Percentiles rank a stretch among this genome's conserved stretches.
These are phyloP conservation scores for Nevesoporus exiguus DNA, from an alignment of 768 basidiomycete genomes.

Conservation along the genomic window DNA sequence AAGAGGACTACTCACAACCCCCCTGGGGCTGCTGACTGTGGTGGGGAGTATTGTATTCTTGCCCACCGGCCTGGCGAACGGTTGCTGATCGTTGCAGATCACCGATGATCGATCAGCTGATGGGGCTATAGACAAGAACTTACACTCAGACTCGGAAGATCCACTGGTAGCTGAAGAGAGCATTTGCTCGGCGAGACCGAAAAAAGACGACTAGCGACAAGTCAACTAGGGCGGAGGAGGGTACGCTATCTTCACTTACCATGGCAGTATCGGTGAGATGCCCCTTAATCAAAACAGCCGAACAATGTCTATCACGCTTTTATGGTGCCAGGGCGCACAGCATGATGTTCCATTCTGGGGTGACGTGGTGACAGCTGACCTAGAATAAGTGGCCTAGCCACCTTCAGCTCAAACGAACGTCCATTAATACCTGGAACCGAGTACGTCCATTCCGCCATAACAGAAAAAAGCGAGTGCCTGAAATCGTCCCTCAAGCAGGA, in stretches of 20 bases:
- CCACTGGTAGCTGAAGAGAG: conserved; percentile 43
- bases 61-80: conserved; percentile 57
- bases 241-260: conserved; percentile 15
- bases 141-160: conserved; percentile 6
- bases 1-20: conserved; percentile 20
- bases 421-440: background rate
- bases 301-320: conserved; percentile 8
- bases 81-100: conserved; percentile 33
- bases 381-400: conserved; percentile 2
- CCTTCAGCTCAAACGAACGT: background rate
- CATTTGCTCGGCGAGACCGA: conserved; percentile 69
- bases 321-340: conserved; percentile 15
- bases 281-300: conserved; percentile 5
- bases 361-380: conserved; percentile 18
- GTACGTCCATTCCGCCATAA: background rate
- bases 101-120: conserved; percentile 9
- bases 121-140: conserved; percentile 2
- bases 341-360: conserved; percentile 23
- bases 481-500: background rate
- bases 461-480: background rate
- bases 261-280: conserved; percentile 16
- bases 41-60: conserved; percentile 58
- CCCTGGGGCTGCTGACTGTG: conserved; percentile 32
- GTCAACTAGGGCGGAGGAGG: background rate
- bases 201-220: conserved; percentile 56